Percentiles rank a stretch among this genome's conserved stretches.
phyloP scores from a whole-genome alignment of 2,329 filamentous ascomycete genomes.

The Colletotrichum sp. region DNA sequence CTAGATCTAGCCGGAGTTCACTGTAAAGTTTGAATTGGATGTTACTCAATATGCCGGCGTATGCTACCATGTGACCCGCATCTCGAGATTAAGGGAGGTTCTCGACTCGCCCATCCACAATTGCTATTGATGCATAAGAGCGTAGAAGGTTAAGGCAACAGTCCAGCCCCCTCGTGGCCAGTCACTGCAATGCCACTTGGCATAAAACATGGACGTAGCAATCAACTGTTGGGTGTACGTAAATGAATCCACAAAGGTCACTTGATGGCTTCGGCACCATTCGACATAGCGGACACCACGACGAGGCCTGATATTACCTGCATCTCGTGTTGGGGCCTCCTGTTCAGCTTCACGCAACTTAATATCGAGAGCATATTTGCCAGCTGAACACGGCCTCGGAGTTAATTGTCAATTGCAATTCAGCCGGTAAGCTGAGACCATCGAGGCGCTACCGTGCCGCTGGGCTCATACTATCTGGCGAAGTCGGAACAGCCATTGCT shows the following conservation, averaged over 20 bases:
- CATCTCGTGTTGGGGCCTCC: neutral
- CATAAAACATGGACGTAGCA: neutral
- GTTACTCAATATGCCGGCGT: neutral
- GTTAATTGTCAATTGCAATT: neutral
- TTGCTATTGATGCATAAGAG: neutral
- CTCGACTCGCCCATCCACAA: neutral
- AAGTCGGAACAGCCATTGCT: neutral
- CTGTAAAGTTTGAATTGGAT: neutral
- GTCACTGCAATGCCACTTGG: neutral
- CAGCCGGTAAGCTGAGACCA: neutral
- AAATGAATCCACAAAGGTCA: neutral
- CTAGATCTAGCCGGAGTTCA: slow-evolving; percentile 14
- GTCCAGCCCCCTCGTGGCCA: neutral
- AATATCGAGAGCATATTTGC: neutral
- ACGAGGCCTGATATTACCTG: neutral
- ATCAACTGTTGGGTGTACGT: neutral
- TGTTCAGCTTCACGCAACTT: neutral
- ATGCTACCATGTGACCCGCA: neutral
- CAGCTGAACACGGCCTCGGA: neutral
- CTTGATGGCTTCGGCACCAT: neutral
- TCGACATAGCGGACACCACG: neutral
- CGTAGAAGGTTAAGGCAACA: neutral
- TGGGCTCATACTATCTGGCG: neutral
- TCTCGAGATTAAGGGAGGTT: neutral
- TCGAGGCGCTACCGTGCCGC: neutral